Percentiles rank a stretch among this genome's conserved stretches.
Conservation (phyloP, 257 asterid species). For the Linaria vulgaris region DNA sequence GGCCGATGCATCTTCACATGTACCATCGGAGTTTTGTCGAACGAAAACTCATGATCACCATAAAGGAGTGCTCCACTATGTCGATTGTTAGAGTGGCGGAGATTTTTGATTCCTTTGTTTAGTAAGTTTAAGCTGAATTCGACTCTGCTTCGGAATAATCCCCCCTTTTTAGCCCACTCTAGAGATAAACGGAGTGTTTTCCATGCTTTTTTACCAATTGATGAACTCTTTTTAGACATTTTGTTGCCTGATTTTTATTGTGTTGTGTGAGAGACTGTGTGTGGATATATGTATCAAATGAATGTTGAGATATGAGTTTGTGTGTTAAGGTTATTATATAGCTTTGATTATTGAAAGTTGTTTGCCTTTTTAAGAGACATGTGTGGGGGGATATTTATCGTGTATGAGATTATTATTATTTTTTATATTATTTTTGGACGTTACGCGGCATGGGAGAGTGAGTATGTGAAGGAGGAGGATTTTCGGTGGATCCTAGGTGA, state of each 20-base stretch:
- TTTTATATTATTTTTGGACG: too few species aligned
- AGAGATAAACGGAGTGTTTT: conserved; percentile 54
- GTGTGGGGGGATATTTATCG: too few species aligned
- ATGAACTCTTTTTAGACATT: conserved; percentile 38
- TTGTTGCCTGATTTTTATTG: conserved; percentile 9
- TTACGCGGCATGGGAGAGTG: too few species aligned
- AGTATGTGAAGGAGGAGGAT: too few species aligned
- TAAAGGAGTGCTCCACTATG: conserved; percentile 36
- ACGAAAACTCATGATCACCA: conserved; percentile 75
- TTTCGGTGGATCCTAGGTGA: too few species aligned
- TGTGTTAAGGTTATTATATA: too few species aligned
- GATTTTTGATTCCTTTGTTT: conserved; percentile 35
- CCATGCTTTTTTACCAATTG: conserved; percentile 45
- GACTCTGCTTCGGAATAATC: conserved; percentile 39
- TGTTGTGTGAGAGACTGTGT: background rate
- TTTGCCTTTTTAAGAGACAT: too few species aligned
- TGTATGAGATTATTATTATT: too few species aligned
- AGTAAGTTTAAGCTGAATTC: conserved; percentile 30
- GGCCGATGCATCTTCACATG: conserved; percentile 69
- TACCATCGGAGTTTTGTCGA: conserved; percentile 55
- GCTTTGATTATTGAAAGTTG: too few species aligned
- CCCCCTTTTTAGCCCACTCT: conserved; percentile 59
- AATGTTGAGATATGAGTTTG: too few species aligned
- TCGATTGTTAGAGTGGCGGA: conserved; percentile 25
- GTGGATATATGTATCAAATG: too few species aligned